Conservation (phyloP, 805 yeast genomes). For the Tetrapisispora phaffii region DNA sequence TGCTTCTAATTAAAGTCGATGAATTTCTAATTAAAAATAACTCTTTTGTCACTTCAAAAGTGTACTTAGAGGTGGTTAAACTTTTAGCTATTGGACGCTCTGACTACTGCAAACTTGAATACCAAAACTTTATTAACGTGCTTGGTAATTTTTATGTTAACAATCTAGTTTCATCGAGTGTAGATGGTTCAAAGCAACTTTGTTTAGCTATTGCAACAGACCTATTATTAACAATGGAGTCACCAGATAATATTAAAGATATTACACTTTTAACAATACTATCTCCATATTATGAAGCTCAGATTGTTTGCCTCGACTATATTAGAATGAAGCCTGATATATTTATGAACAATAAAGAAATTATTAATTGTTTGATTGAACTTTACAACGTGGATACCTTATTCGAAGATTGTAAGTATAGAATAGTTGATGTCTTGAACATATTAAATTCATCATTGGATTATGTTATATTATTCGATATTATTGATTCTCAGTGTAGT, state of each 20-base stretch:
- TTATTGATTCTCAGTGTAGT: conserved; percentile 28
- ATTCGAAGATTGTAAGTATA: conserved; percentile 40
- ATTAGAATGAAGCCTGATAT: conserved; percentile 9
- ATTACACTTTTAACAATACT: conserved; percentile 30
- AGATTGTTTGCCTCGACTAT: conserved; percentile 33
- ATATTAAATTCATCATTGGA: conserved; percentile 12
- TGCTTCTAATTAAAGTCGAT: conserved; percentile 1
- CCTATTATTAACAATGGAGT: conserved; percentile 23
- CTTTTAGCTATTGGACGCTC: neutral
- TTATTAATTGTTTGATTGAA: conserved; percentile 12
- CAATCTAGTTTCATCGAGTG: conserved; percentile 18
- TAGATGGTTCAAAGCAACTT: conserved; percentile 45
- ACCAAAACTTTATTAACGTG: conserved; percentile 6
- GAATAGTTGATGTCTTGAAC: conserved; percentile 31
- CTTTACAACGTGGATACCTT: conserved; percentile 19
- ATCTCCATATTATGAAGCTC: conserved; percentile 39
- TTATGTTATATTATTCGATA: conserved; percentile 13
- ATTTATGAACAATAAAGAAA: conserved; percentile 1
- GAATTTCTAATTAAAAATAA: conserved; percentile 16
- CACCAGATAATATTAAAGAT: conserved; percentile 16
- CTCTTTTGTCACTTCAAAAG: conserved; percentile 30
- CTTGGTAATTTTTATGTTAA: conserved; percentile 32
- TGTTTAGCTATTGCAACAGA: conserved; percentile 30
- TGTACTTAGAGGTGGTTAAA: conserved; percentile 20
- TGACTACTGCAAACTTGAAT: neutral